Conservation (phyloP, 1,284 basidiomycete species). For the Jaminaea rosea region DNA sequence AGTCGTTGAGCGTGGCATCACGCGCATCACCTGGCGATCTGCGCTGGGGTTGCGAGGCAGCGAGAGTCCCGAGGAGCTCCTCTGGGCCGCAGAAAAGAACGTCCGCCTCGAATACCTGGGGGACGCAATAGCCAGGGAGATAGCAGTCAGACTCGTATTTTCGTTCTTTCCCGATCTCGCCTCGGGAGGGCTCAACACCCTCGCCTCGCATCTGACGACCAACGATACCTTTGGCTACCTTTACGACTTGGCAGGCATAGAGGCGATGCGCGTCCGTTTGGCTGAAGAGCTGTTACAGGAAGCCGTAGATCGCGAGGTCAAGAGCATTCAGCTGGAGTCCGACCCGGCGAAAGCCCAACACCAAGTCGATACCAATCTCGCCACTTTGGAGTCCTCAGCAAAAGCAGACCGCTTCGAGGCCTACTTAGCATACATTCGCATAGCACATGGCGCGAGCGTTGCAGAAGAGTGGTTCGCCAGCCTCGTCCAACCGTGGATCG, state of each 20-base stretch:
- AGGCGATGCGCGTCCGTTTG: neutral
- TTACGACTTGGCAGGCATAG: neutral
- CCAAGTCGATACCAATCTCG: neutral
- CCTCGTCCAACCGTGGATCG: neutral
- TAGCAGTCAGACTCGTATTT: neutral
- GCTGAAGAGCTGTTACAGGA: neutral
- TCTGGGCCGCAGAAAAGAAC: neutral
- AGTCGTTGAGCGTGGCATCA: no score
- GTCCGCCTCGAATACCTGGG: neutral
- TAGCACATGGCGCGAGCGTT: neutral
- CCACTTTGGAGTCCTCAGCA: neutral
- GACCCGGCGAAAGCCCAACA: neutral
- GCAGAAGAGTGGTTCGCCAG: neutral
- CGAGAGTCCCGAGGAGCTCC: no score
- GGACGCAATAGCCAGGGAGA: neutral
- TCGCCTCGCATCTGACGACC: neutral
- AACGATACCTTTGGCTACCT: slow-evolving; percentile 2
- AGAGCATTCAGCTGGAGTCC: neutral
- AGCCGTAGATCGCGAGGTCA: neutral
- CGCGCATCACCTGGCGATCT: no score
- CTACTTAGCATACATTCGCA: neutral
- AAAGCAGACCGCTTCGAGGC: slow-evolving; percentile 1
- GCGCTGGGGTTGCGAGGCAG: no score
- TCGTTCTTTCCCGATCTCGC: neutral
- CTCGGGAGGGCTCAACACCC: neutral